Base-by-base conservation (phyloP, 441 rosid genomes). In the Brassica hybrid region DNA sequence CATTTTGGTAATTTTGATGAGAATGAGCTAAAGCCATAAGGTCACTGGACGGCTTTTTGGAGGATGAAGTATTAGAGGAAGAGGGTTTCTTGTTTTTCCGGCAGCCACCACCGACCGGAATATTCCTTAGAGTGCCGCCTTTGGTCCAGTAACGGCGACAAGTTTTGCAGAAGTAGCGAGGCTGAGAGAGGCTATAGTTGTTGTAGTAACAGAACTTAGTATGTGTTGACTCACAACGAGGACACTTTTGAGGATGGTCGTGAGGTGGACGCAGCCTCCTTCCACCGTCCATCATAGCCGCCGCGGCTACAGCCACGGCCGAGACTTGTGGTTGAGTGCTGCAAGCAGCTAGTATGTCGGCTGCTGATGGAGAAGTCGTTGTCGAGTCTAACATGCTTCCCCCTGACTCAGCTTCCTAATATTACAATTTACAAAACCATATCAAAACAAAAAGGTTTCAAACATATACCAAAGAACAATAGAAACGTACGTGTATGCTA, bases 51-150 rank as follows among this genome's bases (percentile, higher is more conserved):
- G 97, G 74, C 83, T 94, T 67, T 88, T 91, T 82, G 84, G 88
- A 11, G 59, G 85, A 70, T 1, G 88, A 83, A 1, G 80, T 67
- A 12, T 88, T 81, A 43, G 88, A 79, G 11, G 89, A 79, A 43
- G 86, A 85, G 0, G 84, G 79, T 82, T 90, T 92, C 83, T 89
- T 92, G 87, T 87, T 94, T 86, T 92, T 94, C 63, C 97, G 80
- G 80, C 98, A 94, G n/a, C 98, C 97, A 27, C 98, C 98, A 25
- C 98, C 98, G 0, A 94, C 98, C 0, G 98, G 98, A 52, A 94
- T 93, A 84, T 92, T 94, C 81, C 97, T 82, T 11, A 92, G 71
- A 18, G 98, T 94, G 36, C 98, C 98, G 1, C 98, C 98, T 79
- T 94, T 94, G 76, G 97, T 94, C 98, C 97, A 94, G 85, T 94